phyloP scores from a whole-genome alignment of 140 eudicot species.

The Cichorium intybus region DNA sequence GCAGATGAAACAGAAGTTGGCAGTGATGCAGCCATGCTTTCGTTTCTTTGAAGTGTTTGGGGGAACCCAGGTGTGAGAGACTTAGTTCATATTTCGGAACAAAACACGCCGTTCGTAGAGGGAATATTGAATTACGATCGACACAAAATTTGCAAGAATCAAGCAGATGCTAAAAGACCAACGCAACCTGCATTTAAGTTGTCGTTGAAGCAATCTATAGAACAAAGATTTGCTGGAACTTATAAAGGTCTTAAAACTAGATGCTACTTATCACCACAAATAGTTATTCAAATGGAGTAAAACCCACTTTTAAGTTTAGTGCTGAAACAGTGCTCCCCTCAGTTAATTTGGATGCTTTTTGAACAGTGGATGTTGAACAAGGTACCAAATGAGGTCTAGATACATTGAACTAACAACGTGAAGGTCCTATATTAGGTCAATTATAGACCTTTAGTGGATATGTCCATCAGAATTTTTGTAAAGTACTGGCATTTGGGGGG shows the following conservation, averaged over 20 bases:
- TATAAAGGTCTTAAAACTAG: constrained; percentile 22
- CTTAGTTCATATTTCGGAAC: constrained; percentile 23
- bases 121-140: constrained; percentile 7
- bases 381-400: constrained; percentile 25
- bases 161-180: constrained; percentile 29
- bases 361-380: constrained; percentile 17
- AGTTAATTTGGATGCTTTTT: constrained; percentile 16
- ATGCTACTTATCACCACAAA: constrained; percentile 16
- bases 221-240: constrained; percentile 32
- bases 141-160: constrained; percentile 2
- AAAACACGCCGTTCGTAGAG: constrained; percentile 16
- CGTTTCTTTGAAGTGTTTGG: constrained; percentile 50
- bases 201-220: constrained; percentile 23
- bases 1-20: constrained; percentile 17
- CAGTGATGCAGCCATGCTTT: constrained; percentile 34
- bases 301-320: constrained; percentile 28
- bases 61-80: constrained; percentile 31
- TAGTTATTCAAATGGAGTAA: constrained; percentile 24
- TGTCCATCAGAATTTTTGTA: constrained; percentile 21
- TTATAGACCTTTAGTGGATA: constrained; percentile 29
- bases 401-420: constrained; percentile 29
- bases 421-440: constrained; percentile 21
- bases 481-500: constrained; percentile 22
- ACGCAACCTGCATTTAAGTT: constrained; percentile 28
- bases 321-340: constrained; percentile 32